These are phyloP conservation scores for Gaeumannomyces tritici DNA, from an alignment of 2,329 filamentous ascomycete genomes.

Conservation along the genomic window DNA sequence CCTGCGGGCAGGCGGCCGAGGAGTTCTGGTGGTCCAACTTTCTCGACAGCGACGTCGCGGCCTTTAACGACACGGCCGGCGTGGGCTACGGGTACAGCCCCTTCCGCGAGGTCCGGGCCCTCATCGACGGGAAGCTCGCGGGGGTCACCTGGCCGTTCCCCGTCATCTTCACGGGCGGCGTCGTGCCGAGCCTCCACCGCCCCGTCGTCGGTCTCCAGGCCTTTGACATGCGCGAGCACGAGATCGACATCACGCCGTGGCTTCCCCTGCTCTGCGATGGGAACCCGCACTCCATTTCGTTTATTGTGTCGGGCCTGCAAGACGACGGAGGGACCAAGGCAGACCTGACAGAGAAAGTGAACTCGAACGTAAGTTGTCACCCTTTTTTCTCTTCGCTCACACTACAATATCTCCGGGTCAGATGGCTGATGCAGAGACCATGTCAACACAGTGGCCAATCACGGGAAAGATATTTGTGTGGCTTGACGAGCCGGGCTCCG, in stretches of 20 bases:
- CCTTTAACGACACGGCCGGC: slow-evolving; percentile 48
- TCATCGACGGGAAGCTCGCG: slow-evolving; percentile 62
- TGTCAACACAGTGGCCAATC: slow-evolving; percentile 50
- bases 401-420: neutral
- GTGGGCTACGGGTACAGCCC: slow-evolving; percentile 58
- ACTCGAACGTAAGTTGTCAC: neutral
- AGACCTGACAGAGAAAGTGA: slow-evolving; percentile 29
- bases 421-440: neutral
- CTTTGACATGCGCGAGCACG: slow-evolving; percentile 69
- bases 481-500: slow-evolving; percentile 41
- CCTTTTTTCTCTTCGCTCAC: neutral
- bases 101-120: slow-evolving; percentile 69
- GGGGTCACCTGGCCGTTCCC: slow-evolving; percentile 77
- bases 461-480: slow-evolving; percentile 77
- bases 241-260: slow-evolving; percentile 76
- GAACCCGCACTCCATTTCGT: slow-evolving; percentile 53
- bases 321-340: slow-evolving; percentile 39
- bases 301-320: slow-evolving; percentile 56
- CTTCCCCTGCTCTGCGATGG: slow-evolving; percentile 61
- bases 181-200: slow-evolving; percentile 67
- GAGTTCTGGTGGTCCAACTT: slow-evolving; percentile 86
- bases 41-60: slow-evolving; percentile 46
- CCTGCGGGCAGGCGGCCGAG: slow-evolving; percentile 65
- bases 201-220: slow-evolving; percentile 71
- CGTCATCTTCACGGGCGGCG: slow-evolving; percentile 71